Evolutionary conservation across 192 early-diverging fungal species (phyloP).

Genomic region (Phlyctochytrium arcticum): DNA sequence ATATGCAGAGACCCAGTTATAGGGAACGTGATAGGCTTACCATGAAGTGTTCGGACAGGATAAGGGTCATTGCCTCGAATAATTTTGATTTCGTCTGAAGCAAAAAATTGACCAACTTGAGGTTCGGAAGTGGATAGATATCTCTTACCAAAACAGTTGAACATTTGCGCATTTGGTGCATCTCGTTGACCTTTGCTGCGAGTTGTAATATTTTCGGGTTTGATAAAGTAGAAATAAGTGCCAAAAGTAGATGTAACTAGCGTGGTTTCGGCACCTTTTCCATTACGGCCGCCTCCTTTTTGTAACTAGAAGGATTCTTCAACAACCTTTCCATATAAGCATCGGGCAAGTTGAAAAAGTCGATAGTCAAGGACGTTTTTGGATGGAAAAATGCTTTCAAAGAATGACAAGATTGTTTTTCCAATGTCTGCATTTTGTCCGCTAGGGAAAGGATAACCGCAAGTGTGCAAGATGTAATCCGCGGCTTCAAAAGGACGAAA

Average conservation of each 20-base stretch:
- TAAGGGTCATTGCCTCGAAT: background rate
- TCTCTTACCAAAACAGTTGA: background rate
- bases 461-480: conserved; percentile 7
- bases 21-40: conserved; percentile 16
- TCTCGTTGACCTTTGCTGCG: background rate
- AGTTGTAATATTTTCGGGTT: background rate
- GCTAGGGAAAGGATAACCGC: conserved; percentile 8
- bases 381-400: conserved; percentile 1
- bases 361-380: conserved; percentile 1
- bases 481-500: conserved; percentile 2
- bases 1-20: conserved; percentile 7
- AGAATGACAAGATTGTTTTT: background rate
- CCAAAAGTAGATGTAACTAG: background rate
- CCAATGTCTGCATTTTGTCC: background rate
- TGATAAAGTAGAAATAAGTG: background rate
- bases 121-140: conserved; percentile 5
- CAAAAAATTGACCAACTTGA: background rate
- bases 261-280: conserved; percentile 14
- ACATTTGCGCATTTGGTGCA: conserved; percentile 10
- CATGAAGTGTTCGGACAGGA: conserved; percentile 8
- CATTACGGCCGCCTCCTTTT: conserved; percentile 11
- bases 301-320: conserved; percentile 9
- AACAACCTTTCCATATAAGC: background rate
- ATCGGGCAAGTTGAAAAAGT: background rate
- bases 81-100: conserved; percentile 3